These are phyloP conservation scores for Lichtheimia ornata DNA, from an alignment of 371 early-diverging fungal genomes.

Conservation along the genomic window DNA sequence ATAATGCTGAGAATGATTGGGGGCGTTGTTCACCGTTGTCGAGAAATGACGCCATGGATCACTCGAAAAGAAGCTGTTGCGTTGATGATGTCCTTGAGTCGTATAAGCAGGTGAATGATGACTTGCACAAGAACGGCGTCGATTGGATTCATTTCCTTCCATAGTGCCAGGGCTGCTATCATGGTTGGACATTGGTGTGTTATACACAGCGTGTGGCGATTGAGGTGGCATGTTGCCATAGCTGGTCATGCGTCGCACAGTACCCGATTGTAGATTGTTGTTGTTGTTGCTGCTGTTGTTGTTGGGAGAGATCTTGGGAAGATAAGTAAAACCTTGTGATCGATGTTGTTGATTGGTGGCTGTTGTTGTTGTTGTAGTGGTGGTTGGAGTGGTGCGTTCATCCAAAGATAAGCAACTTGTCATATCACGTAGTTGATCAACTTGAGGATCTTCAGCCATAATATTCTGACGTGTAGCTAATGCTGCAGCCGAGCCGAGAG, in stretches of 20 bases:
- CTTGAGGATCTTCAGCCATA: not conserved
- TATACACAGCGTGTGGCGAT: slow-evolving; percentile 11
- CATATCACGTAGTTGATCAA: slow-evolving; percentile 27
- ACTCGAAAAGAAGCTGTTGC: not conserved
- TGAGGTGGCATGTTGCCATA: slow-evolving; percentile 20
- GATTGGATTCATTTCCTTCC: not conserved
- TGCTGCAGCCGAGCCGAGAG: slow-evolving; percentile 7
- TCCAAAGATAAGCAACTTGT: slow-evolving; percentile 39
- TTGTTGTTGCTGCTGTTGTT: slow-evolving; percentile 1
- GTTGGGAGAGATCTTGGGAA: slow-evolving; percentile 11
- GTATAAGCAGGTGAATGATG: not conserved
- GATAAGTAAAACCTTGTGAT: slow-evolving; percentile 6
- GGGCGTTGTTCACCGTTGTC: not conserved
- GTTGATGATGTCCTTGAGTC: not conserved
- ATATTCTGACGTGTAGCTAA: not conserved
- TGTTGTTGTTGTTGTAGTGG: slow-evolving; percentile 13
- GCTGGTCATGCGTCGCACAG: slow-evolving; percentile 23
- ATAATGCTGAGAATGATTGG: slow-evolving; percentile 4
- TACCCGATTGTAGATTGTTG: not conserved
- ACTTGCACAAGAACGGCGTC: not conserved
- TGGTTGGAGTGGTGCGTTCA: slow-evolving; percentile 10
- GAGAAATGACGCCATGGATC: not conserved
- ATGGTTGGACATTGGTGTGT: slow-evolving; percentile 18
- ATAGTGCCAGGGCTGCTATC: slow-evolving; percentile 4
- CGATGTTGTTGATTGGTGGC: slow-evolving; percentile 16